Conservation (phyloP, 257 asterid genomes). For the Nicotiana otophora region DNA sequence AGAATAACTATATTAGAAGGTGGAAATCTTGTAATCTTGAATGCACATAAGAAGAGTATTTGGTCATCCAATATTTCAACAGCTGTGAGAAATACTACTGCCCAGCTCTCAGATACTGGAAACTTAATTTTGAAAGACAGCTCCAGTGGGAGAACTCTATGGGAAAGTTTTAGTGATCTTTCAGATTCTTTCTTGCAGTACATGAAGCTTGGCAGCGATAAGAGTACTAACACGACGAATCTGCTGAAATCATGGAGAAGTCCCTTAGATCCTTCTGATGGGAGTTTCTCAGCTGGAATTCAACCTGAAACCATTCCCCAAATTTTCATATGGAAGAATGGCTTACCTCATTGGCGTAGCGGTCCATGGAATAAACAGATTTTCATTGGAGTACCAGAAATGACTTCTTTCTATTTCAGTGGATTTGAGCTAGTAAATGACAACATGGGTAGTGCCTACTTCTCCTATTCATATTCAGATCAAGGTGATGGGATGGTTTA, state of each 20-base stretch:
- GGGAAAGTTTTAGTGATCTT: conserved; percentile 51
- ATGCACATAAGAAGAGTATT: conserved; percentile 17
- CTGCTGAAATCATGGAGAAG: conserved; percentile 38
- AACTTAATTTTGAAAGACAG: conserved; percentile 36
- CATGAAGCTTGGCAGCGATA: conserved; percentile 32
- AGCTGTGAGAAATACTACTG: conserved; percentile 20
- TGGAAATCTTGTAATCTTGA: conserved; percentile 37
- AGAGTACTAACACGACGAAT: conserved; percentile 17
- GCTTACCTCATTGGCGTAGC: conserved; percentile 33
- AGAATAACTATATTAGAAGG: conserved; percentile 28
- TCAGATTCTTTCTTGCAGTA: conserved; percentile 28
- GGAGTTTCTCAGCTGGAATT: conserved; percentile 28
- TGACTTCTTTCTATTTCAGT: conserved; percentile 5
- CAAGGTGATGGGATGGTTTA: not conserved
- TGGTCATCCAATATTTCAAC: conserved; percentile 41
- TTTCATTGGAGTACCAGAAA: conserved; percentile 16
- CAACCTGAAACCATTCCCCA: conserved; percentile 25
- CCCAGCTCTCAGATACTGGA: conserved; percentile 42
- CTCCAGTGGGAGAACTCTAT: conserved; percentile 14
- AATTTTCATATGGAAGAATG: conserved; percentile 27
- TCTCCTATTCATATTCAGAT: conserved; percentile 5
- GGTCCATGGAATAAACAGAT: conserved; percentile 33
- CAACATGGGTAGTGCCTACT: not conserved
- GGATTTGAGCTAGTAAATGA: not conserved
- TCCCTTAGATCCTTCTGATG: conserved; percentile 36